Percentiles rank a stretch among this genome's conserved stretches.
phyloP scores from a whole-genome alignment of 23 red algal genomes.

The Gracilaria vermiculophylla region DNA sequence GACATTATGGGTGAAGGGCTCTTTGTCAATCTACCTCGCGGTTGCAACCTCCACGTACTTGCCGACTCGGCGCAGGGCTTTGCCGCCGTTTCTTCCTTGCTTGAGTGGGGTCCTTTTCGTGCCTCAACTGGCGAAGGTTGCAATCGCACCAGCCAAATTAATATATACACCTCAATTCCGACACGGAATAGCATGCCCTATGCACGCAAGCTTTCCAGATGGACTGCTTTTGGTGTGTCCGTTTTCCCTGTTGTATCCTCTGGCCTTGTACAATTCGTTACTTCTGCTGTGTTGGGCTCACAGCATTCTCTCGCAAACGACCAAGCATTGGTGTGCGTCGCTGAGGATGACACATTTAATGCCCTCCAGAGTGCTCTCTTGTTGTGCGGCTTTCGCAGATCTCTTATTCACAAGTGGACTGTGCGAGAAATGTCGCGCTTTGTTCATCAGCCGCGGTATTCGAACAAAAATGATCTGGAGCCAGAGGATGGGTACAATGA shows the following conservation, averaged over 20 bases:
- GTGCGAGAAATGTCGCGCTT: background rate
- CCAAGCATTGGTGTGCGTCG: constrained; percentile 42
- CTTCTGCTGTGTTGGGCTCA: background rate
- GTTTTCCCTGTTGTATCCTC: constrained; percentile 42
- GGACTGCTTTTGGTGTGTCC: constrained; percentile 81
- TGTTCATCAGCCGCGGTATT: background rate
- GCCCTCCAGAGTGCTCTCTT: constrained; percentile 1
- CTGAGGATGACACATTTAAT: constrained; percentile 14
- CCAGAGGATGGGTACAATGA: constrained; percentile 14
- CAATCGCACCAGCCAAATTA: constrained; percentile 54
- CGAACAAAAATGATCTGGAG: background rate
- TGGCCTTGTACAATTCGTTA: constrained; percentile 39
- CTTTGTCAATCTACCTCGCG: constrained; percentile 6
- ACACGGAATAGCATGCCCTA: constrained; percentile 45
- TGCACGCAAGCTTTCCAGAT: constrained; percentile 48
- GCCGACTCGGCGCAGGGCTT: constrained; percentile 81
- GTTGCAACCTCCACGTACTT: constrained; percentile 59
- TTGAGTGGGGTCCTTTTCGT: constrained; percentile 77
- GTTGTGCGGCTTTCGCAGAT: constrained; percentile 31
- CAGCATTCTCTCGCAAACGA: constrained; percentile 9
- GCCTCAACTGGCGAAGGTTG: constrained; percentile 71
- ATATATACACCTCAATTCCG: constrained; percentile 46
- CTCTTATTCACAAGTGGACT: constrained; percentile 15
- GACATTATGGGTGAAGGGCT: constrained; percentile 75
- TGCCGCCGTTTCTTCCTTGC: constrained; percentile 65